phyloP scores from a whole-genome alignment of 2,329 filamentous ascomycete genomes.

The Aspergillus sp. region DNA sequence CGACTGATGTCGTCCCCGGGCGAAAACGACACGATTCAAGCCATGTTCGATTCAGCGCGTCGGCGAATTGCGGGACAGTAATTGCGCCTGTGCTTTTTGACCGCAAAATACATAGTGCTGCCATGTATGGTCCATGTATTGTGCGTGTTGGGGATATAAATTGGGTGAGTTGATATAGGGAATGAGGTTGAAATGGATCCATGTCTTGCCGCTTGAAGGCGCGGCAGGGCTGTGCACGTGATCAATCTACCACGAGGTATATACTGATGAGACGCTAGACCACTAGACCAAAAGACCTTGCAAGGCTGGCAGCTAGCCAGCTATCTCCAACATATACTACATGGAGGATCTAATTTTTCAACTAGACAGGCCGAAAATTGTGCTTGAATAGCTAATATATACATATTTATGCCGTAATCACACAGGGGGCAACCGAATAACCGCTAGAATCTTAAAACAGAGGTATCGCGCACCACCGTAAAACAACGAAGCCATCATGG shows the following conservation, averaged over 20 bases:
- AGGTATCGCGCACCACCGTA: background rate
- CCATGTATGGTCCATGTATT: slow-evolving; percentile 17
- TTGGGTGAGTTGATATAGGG: background rate
- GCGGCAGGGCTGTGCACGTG: background rate
- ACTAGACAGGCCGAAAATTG: background rate
- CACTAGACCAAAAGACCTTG: too few species aligned
- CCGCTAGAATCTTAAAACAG: slow-evolving; percentile 2
- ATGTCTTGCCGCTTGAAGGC: slow-evolving; percentile 1
- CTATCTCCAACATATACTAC: too few species aligned
- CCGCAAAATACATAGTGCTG: slow-evolving; percentile 10
- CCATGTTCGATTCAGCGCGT: slow-evolving; percentile 33
- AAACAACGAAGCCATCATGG: background rate
- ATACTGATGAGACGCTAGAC: too few species aligned
- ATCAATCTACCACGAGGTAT: background rate
- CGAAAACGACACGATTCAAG: slow-evolving; percentile 16
- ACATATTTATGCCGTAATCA: slow-evolving; percentile 1
- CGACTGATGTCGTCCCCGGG: slow-evolving; percentile 5
- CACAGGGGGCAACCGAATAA: background rate
- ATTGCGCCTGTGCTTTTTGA: slow-evolving; percentile 18
- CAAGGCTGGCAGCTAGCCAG: too few species aligned
- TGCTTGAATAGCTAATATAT: slow-evolving; percentile 6
- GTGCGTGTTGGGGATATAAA: background rate
- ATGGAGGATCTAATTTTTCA: background rate
- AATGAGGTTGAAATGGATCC: background rate
- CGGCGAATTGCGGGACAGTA: slow-evolving; percentile 28